phyloP scores from a whole-genome alignment of 140 eudicot genomes.

The Erigeron philadelphicus region DNA sequence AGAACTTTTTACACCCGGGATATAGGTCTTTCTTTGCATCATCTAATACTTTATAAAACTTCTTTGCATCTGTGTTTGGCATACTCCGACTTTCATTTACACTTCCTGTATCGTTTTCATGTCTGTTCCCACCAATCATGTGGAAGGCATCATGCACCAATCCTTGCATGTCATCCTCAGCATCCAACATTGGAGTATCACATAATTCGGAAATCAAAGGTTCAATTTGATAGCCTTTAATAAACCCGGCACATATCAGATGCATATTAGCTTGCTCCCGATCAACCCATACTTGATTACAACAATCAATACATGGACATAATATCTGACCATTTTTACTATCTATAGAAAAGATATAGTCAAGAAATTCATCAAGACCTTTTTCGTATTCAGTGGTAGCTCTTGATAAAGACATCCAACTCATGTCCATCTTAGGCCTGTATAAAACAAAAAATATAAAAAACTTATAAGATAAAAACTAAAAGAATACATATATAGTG shows the following conservation, averaged over 20 bases:
- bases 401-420: constrained; percentile 24
- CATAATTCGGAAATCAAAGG: no score
- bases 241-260: no score
- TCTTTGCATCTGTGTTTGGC: constrained; percentile 12
- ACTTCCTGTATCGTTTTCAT: neutral
- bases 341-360: neutral
- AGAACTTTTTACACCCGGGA: constrained; percentile 18
- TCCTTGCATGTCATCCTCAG: no score
- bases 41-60: constrained; percentile 20
- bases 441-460: neutral
- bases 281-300: no score
- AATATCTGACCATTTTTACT: no score
- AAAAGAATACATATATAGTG: no score
- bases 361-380: constrained; percentile 18
- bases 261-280: no score
- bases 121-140: neutral
- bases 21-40: constrained; percentile 30
- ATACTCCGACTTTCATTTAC: neutral
- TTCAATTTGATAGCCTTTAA: no score
- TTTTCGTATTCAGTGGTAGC: neutral
- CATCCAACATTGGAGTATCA: no score
- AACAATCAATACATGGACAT: no score
- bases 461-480: no score
- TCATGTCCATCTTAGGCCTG: constrained; percentile 20
- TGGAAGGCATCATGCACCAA: constrained; percentile 5